Evolutionary conservation across 257 asterid species (phyloP), one percentile per base, ranked within the genome.

Genomic region (Coffea canephora): DNA sequence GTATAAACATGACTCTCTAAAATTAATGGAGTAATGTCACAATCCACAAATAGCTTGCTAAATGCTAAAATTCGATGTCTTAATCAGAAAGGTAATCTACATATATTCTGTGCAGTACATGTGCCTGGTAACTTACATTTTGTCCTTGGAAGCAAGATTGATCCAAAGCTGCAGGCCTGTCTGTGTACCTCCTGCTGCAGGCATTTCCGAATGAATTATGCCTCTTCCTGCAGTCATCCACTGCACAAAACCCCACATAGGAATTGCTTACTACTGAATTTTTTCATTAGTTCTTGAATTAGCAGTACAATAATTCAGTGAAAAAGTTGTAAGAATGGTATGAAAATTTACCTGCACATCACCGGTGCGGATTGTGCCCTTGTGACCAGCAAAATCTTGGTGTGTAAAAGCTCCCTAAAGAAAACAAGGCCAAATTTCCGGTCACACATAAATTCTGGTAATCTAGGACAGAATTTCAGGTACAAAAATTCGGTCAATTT

Each of bases 181-280:
- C 70, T 91, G 89, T 72, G 89, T 77, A 48, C 96, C 98, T 78
- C 84, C 96, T 36, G 92, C 99, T 25, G 88, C 93, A 6, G 99
- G 99, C 97, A 95, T 95, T 89, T 95, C 99, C 3, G 99, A 91
- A 87, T 95, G 99, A 80, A 95, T 88, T 27, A 95, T 91, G 48
- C 99, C 99, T 81, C 96, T 90, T 48, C 99, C 99, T 36, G 98
- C 97, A 4, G 99, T 95, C 99, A 93, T 93, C 99, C 99, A 95
- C 99, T 95, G 88, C 88, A 82, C 1, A 71, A 82, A 83, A 0
- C 27, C 12, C 5, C 57, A 14, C 54, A n/a, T 3, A 6, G 10
- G 39, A 62, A 69, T 31, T 34, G 50, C 36, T 55, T 21, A 23
- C 19, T 1, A 31, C 19, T 16, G 25, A 41, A 15, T 27, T 21